phyloP scores from a whole-genome alignment of 768 basidiomycete genomes.

The Auricularia sp. region DNA sequence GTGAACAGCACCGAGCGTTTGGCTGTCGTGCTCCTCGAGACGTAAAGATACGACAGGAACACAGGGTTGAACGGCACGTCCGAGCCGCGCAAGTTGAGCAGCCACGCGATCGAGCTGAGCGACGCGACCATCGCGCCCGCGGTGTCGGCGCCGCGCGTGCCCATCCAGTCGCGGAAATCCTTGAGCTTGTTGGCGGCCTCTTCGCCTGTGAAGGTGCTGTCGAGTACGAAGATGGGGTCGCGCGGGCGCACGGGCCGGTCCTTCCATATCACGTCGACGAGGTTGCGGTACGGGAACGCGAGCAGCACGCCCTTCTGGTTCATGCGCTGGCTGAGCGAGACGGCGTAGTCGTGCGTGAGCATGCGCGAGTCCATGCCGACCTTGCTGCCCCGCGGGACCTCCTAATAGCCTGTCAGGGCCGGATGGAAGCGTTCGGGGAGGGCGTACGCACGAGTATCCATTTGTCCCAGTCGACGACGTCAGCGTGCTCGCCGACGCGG shows the following conservation, averaged over 20 bases:
- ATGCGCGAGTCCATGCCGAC: conserved; percentile 82
- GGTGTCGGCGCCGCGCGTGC: conserved; percentile 52
- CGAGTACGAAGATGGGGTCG: conserved; percentile 55
- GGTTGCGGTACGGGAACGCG: conserved; percentile 72
- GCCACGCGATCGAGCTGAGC: conserved; percentile 66
- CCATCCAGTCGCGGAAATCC: conserved; percentile 62
- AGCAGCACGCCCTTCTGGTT: conserved; percentile 48
- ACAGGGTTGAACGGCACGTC: conserved; percentile 91
- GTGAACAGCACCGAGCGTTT: conserved; percentile 54
- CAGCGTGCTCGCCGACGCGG: conserved; percentile 34
- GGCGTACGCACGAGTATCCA: conserved; percentile 52
- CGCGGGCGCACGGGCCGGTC: conserved; percentile 62
- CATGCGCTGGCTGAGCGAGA: conserved; percentile 48
- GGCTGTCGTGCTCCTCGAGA: conserved; percentile 42
- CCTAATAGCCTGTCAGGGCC: conserved; percentile 16
- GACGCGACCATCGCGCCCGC: conserved; percentile 33
- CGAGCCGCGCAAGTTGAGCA: conserved; percentile 79
- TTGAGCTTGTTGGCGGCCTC: conserved; percentile 62
- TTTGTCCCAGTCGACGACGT: conserved; percentile 63
- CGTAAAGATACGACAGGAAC: conserved; percentile 78
- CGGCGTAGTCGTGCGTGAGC: conserved; percentile 63
- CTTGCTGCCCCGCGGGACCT: conserved; percentile 29
- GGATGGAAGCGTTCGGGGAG: not conserved
- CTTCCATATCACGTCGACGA: conserved; percentile 74
- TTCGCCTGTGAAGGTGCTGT: conserved; percentile 59